Evolutionary conservation across 345 rosid species (phyloP), one percentile per base, ranked within the genome.

Genomic region (Reutealis trisperma): DNA sequence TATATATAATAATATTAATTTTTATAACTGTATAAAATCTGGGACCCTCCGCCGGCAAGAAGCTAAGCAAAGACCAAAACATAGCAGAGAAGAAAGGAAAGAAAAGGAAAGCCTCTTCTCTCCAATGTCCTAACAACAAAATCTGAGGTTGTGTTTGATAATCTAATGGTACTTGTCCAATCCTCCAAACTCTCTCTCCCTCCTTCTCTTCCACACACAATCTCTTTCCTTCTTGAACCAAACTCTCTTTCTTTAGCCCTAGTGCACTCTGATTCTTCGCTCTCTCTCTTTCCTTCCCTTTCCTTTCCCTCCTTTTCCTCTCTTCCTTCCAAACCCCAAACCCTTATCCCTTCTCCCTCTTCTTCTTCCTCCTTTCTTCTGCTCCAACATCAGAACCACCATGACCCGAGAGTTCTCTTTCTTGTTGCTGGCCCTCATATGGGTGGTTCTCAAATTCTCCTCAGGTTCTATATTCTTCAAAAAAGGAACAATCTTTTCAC

Each of bases 161-260:
- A 79, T 47, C 73, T 75, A 76, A 82, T 85, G 86, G 85, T 84
- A 63, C 76, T 81, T 85, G 82, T 84, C 73, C 88, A 87, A 72
- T 86, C 92, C 72, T 85, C 91, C 69, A 85, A 85, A 77, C 80
- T 86, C 54, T 80, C 75, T 14, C 82, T 73, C 34, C 89, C 91
- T 37, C 83, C 85, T 74, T 76, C 84, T 27, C 74, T 86, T 75
- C 77, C 78, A 1, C 86, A 83, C 16, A 82, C 78, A 74, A 79
- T 84, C 16, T 89, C 98, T 9, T 32, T 88, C 21, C 89, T 88
- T 30, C 87, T 84, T 71, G 96, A 91, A 72, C 96, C 96, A 21
- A 84, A 63, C 73, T 93, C 96, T 1, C 85, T 80, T 16, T 91
- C 94, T 52, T 84, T 91, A n/a, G 96, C 96, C 55, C 83, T 93